Conservation (phyloP, 1,139 yeast species). For the Meyerozyma elateridarum region DNA sequence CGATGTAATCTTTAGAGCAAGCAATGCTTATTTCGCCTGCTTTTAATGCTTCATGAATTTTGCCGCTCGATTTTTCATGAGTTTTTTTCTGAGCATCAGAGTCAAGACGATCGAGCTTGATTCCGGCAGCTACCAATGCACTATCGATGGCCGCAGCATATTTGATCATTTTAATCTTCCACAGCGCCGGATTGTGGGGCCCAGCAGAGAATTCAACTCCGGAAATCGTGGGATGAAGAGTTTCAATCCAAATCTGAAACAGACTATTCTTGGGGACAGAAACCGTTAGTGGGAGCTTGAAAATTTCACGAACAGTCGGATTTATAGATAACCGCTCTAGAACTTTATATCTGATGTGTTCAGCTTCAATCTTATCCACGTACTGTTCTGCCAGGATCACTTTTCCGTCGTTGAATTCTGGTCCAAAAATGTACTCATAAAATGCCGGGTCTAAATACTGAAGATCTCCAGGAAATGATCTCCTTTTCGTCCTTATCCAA, state of each 20-base stretch:
- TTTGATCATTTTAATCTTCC: constrained; percentile 28
- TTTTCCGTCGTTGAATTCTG: constrained; percentile 7
- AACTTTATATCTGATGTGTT: constrained; percentile 25
- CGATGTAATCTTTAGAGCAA: constrained; percentile 18
- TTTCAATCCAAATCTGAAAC: constrained; percentile 29
- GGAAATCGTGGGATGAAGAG: constrained; percentile 25
- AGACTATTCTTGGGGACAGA: constrained; percentile 10
- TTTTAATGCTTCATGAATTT: constrained; percentile 21
- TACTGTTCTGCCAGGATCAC: constrained; percentile 13
- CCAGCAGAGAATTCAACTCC: constrained; percentile 24
- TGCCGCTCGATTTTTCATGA: constrained; percentile 23
- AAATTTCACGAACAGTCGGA: constrained; percentile 17
- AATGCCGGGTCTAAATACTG: constrained; percentile 24
- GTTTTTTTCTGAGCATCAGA: constrained; percentile 20
- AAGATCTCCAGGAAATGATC: constrained; percentile 22
- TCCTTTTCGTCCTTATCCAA: constrained; percentile 18
- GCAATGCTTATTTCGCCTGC: constrained; percentile 10
- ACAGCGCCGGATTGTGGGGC: constrained; percentile 10
- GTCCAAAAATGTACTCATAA: constrained; percentile 8
- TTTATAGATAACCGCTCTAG: constrained; percentile 25
- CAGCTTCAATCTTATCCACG: constrained; percentile 14
- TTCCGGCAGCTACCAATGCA: constrained; percentile 21
- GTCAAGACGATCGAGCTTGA: constrained; percentile 23
- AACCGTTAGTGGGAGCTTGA: constrained; percentile 28
- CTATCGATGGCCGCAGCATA: constrained; percentile 17